Evolutionary conservation across 805 yeast genomes (phyloP), one percentile per base, ranked within the genome.

Genomic region (Candida tibetensis): DNA sequence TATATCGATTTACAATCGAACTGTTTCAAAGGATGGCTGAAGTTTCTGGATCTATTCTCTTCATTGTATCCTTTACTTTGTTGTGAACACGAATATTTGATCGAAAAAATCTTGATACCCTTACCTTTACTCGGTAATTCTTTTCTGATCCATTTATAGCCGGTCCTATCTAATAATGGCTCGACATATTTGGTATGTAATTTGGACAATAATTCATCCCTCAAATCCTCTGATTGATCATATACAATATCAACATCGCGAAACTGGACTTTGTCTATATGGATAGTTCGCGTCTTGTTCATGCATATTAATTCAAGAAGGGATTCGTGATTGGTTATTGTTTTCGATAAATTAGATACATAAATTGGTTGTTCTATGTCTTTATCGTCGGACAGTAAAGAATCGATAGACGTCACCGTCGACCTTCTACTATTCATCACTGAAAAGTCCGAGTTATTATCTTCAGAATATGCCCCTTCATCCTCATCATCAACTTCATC

Each of bases 91-190:
- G 37, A 23, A 32, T 49, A 49, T 22, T 46, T 49, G 12, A 49
- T 30, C 4, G 50, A 40, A 25, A 49, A 47, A 10, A 49, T 42
- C 30, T 47, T 49, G 23, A 42, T 26, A 3, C 54, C 54, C 22
- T 42, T 39, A 5, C 52, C 54, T 28, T 42, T 45, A 13, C 48
- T 36, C 1, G 52, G 48, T 10, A 47, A 46, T 27, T 47, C 54
- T 28, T 46, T 49, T 28, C 51, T 27, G 13, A 47, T 42, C 54
- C 54, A 49, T 30, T 43, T 44, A 32, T 43, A 47, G 4, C 54
- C 54, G 1, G 46, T 44, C 2, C 39, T 19, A 5, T 41, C 45
- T 6, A 47, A 40, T 22, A 47, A 31, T 1, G 54, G 54, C 35
- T 42, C 42, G 12, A 47, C 54, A 19, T 47, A 49, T 16, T 34